Evolutionary conservation across 495 filamentous ascomycete genomes (phyloP), one percentile per base, ranked within the genome.

Genomic region (Hypoxylon crocopeplum): DNA sequence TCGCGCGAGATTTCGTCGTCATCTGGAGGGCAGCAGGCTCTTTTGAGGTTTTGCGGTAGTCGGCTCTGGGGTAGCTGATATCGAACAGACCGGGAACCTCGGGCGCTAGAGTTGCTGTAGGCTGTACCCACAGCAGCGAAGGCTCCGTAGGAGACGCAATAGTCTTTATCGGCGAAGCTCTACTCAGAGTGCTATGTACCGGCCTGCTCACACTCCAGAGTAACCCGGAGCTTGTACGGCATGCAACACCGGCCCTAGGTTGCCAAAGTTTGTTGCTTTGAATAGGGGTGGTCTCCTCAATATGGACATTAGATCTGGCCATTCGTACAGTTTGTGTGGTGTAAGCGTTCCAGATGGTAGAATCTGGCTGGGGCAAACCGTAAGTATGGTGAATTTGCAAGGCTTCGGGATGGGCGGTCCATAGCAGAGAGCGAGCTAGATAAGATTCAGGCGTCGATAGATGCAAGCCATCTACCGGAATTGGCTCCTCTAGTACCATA

Each of bases 211-310:
- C 34, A 36, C 48, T 59, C 62, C 60, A 63, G 25, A 66, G 61
- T 1, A 62, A 30, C 0, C 56, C 41, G 7, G 48, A 27, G 24
- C 27, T 44, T 0, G 25, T 22, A 37, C 20, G 15, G 30, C 47
- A 1, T 61, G 30, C 47, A 1, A 59, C 47, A 21, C 69, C 57
- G 7, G 53, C 16, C 7, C 15, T 40, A 21, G 64, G 53, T 1
- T 61, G 55, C 69, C 67, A 59, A 32, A 75, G 41, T 20, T 62
- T 52, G 17, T 60, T 44, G 49, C 64, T 73, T 58, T 72, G 69
- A n/a, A 71, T 36, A 15, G 58, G 15, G 34, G 41, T 37, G 10
- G 37, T 27, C 21, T 62, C 58, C 25, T 55, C 45, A 44, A 42
- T 37, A 16, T 45, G 62, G 6, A 50, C 29, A 16, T 58, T 55